Evolutionary conservation across 2,329 filamentous ascomycete species (phyloP), one percentile per base, ranked within the genome.

Genomic region (Capronia epimyces): DNA sequence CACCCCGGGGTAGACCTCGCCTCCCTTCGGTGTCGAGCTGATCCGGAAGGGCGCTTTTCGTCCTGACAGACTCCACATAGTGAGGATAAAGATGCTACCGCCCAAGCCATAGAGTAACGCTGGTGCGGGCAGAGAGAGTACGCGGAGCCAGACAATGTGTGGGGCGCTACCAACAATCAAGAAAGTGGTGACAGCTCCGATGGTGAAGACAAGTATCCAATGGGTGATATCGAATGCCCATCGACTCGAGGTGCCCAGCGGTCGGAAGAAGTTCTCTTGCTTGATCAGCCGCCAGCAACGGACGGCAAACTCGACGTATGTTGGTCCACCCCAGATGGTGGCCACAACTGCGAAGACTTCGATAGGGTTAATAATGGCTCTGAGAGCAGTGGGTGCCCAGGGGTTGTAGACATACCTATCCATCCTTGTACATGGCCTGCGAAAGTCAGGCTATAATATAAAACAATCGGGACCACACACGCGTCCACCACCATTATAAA

Each of bases 21-120:
- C 74, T 15, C 81, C 81, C 61, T 81, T 82, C 0, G 74, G 74
- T 0, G 80, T 79, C 1, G 82, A 84, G 46, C 80, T 83, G 55
- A 85, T 80, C 40, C 80, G 77, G 61, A 81, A 83, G 0, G 80
- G 81, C 16, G 59, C 59, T 60, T 69, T 70, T 55, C 63, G 66
- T n/a, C 71, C 69, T 20, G 45, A 22, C 15, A 53, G 39, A 41
- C 50, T 47, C 36, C 46, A 60, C 37, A 60, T 48, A 29, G 55
- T 60, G 18, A 59, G 44, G 15, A 58, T 36, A 20, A 59, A 52
- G 16, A 60, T 43, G 27, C 51, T 39, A 6, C 50, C 46, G 6
- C 57, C 57, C 5, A 61, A 29, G 32, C 48, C 53, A 25, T 42
- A 53, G 5, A 62, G 36, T 5, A 61, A 27, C 2, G 55, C 54